Evolutionary conservation across 192 early-diverging fungal genomes (phyloP).

Genomic region (Podila epigama): DNA sequence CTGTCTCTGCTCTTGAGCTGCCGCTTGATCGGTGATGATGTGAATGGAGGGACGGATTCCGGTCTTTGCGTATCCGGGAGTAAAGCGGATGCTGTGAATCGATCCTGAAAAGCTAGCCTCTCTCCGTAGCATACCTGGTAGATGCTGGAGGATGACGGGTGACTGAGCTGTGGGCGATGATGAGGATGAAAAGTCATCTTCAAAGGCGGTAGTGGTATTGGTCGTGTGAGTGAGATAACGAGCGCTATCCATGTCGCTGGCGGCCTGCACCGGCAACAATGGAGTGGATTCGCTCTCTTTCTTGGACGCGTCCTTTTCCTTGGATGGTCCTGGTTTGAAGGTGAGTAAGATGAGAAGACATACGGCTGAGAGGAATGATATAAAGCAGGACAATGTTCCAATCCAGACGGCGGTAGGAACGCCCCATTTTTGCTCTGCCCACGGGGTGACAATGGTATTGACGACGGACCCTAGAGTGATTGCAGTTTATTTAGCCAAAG

Average conservation of each 20-base stretch:
- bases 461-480: constrained; percentile 31
- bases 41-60: constrained; percentile 21
- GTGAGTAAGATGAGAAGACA: constrained; percentile 4
- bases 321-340: not conserved
- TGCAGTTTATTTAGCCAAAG: not conserved
- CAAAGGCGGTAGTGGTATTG: not conserved
- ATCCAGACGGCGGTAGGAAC: constrained; percentile 41
- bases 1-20: not conserved
- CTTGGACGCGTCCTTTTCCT: not conserved
- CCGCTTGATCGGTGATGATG: constrained; percentile 25
- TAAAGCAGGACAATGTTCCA: constrained; percentile 30
- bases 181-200: not conserved
- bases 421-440: constrained; percentile 39
- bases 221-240: not conserved
- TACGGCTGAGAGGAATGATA: constrained; percentile 29
- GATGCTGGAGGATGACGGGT: constrained; percentile 15
- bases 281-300: constrained; percentile 4
- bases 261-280: not conserved
- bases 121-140: constrained; percentile 11
- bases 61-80: constrained; percentile 10
- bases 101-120: constrained; percentile 19
- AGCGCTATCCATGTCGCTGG: not conserved
- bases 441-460: constrained; percentile 33
- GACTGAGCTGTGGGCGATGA: constrained; percentile 1
- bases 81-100: constrained; percentile 16